Percentiles rank a stretch among this genome's conserved stretches.
Conservation (phyloP, 2,329 filamentous ascomycete species). For the Apiospora hydei region DNA sequence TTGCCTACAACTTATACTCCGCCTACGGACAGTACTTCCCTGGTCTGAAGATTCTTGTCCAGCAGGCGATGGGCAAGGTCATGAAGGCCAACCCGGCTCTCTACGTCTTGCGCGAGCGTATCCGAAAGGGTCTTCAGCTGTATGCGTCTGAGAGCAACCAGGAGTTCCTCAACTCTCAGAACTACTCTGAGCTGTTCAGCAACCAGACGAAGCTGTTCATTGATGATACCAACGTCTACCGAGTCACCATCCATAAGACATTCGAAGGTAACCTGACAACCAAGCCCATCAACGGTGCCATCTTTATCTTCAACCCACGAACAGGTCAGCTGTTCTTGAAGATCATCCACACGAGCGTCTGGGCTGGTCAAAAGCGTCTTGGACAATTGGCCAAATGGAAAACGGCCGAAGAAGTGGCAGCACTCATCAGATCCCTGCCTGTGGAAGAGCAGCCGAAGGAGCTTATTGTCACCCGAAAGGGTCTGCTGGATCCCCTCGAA, state of each 20-base stretch:
- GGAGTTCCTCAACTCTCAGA: constrained; percentile 98
- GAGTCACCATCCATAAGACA: constrained; percentile 99
- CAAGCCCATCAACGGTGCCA: constrained; percentile 98
- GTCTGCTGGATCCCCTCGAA: constrained; percentile 94
- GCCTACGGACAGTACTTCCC: constrained; percentile 99
- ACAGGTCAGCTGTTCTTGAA: constrained; percentile 98
- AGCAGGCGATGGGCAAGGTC: constrained; percentile 99
- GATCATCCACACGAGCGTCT: constrained; percentile 99
- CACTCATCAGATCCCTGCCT: constrained; percentile 91
- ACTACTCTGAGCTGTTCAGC: constrained; percentile 98
- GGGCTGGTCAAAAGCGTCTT: constrained; percentile 98
- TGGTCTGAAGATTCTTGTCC: constrained; percentile 90
- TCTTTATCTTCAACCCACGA: constrained; percentile 99
- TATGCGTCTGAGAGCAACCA: constrained; percentile 99
- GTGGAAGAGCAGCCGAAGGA: constrained; percentile 99
- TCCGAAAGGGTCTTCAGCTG: constrained; percentile 95
- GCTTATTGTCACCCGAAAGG: constrained; percentile 96
- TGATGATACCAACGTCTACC: constrained; percentile 98
- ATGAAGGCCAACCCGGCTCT: constrained; percentile 99
- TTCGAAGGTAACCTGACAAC: constrained; percentile 99
- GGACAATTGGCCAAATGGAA: constrained; percentile 99
- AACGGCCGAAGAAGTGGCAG: constrained; percentile 98
- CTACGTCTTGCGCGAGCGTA: constrained; percentile 96
- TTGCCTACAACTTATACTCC: constrained; percentile 98
- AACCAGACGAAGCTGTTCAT: constrained; percentile 99